phyloP scores from a whole-genome alignment of 2,329 filamentous ascomycete genomes.

The Metarhizium robertsii region DNA sequence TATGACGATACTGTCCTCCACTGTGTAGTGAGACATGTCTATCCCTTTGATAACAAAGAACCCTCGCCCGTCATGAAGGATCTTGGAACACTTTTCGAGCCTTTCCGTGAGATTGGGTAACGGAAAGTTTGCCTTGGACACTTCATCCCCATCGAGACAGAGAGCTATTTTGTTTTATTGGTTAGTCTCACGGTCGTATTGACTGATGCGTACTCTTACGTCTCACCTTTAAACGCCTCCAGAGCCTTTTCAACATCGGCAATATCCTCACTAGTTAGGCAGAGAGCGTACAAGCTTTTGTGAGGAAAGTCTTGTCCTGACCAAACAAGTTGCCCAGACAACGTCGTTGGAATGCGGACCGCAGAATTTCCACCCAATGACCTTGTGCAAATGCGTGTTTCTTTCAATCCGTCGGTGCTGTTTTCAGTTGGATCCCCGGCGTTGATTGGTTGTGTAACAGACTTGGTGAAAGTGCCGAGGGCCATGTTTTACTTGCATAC shows the following conservation, averaged over 20 bases:
- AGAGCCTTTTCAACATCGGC: not conserved
- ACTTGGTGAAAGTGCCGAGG: not conserved
- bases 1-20: conserved; percentile 44
- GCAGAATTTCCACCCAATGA: not conserved
- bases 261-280: conserved; percentile 7
- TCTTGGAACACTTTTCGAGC: conserved; percentile 24
- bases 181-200: not conserved
- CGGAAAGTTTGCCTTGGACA: conserved; percentile 28
- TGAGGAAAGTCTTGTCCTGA: conserved; percentile 13
- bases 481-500: not conserved
- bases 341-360: not conserved
- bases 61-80: conserved; percentile 34
- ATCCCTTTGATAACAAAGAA: conserved; percentile 48
- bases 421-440: not conserved
- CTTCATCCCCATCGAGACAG: conserved; percentile 26
- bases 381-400: not conserved
- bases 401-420: not conserved
- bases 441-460: not conserved
- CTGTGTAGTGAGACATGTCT: conserved; percentile 33
- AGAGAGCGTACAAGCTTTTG: conserved; percentile 9
- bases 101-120: conserved; percentile 25
- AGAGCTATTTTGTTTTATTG: conserved; percentile 10
- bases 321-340: conserved; percentile 16
- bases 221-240: not conserved
- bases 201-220: not conserved